These are phyloP conservation scores for Ruellia speciosa DNA, from an alignment of 305 asterid genomes.

Conservation along the genomic window DNA sequence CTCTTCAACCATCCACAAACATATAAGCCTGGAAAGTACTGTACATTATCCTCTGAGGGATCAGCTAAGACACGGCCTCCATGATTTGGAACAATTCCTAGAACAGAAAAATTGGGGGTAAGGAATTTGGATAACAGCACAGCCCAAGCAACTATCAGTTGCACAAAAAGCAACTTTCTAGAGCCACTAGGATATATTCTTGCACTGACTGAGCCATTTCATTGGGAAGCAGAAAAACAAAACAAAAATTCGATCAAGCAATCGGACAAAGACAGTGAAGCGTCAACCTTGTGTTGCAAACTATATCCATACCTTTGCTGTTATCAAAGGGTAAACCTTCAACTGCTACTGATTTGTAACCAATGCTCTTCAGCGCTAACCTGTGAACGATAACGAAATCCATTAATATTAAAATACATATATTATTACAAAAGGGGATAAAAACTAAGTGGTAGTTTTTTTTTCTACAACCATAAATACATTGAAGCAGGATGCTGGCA, in stretches of 20 bases:
- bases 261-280: neutral
- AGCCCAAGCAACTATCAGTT: neutral
- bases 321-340: conserved; percentile 72
- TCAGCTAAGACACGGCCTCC: conserved; percentile 57
- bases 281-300: conserved; percentile 2
- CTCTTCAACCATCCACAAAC: conserved; percentile 96
- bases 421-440: too few relatives aligned
- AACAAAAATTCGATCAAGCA: neutral
- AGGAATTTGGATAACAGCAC: too few relatives aligned
- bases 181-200: neutral
- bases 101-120: conserved; percentile 16
- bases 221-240: neutral
- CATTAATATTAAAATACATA: neutral
- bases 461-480: too few relatives aligned
- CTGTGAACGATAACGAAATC: conserved; percentile 31
- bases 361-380: conserved; percentile 78
- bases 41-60: conserved; percentile 28
- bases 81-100: conserved; percentile 71
- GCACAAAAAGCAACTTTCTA: conserved; percentile 5
- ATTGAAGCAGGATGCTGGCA: too few relatives aligned
- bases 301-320: conserved; percentile 36
- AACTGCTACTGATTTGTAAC: conserved; percentile 72
- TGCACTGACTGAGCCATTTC: neutral
- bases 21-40: conserved; percentile 53
- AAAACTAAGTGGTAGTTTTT: too few relatives aligned